Evolutionary conservation across 2,329 filamentous ascomycete species (phyloP), one percentile per base, ranked within the genome.

Genomic region (Knoxdaviesia capensis): DNA sequence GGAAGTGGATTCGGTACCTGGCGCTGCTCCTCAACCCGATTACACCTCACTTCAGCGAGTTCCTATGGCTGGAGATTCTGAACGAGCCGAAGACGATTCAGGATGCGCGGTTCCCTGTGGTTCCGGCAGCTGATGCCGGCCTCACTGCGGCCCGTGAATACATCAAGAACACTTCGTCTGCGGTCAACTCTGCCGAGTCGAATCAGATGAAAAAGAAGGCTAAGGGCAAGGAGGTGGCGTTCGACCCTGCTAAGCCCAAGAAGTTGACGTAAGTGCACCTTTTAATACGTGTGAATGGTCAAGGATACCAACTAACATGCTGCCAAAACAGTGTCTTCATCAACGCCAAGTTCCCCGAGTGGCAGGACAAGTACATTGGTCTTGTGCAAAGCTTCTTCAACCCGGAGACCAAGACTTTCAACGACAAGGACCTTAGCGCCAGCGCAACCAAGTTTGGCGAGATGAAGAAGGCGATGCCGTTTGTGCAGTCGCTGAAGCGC

Each of bases 401-500:
- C 46, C 58, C 69, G 11, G 56, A 54, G 47, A 73, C 63, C 49
- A 65, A 81, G 48, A 63, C 65, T 7, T 61, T 81, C 48, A 78
- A 93, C 54, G 83, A 92, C 57, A 93, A 92, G 65, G 75, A 74
- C 44, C 65, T 94, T 39, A 82, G 77, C 52, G 77, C 75, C 49
- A 72, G 77, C 54, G 78, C 94, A 44, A 76, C 75, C 50, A 93
- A 93, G 66, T 68, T 85, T 54, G 77, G 76, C 37, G 83, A 92
- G 62, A 85, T 86, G 71, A 98, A 96, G 74, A 90, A 92, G 64
- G 88, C 86, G 3, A 96, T 96, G 88, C 90, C 90, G 0, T 96
- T 94, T 54, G 78, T 94, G 40, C 87, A 96, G 63, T 63, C 59
- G 6, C 65, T 96, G 46, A 94, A 94, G 77, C 82, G 74, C 59